Evolutionary conservation across 2,329 filamentous ascomycete species (phyloP).

Genomic region (Cordyceps javanica): DNA sequence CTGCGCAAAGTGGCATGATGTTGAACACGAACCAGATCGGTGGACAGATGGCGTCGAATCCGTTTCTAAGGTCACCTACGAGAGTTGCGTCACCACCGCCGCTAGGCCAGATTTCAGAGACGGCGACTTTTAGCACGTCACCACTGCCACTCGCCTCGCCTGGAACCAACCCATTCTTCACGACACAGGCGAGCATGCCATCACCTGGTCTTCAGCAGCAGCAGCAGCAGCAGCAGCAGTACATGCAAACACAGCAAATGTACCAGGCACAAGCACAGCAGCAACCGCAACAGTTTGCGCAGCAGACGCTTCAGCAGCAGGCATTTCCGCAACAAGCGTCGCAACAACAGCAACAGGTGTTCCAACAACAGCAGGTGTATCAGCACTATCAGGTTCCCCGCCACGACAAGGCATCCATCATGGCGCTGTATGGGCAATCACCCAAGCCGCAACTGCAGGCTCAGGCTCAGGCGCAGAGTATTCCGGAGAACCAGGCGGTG

Average conservation of each 20-base stretch:
- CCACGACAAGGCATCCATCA: constrained; percentile 66
- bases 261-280: constrained; percentile 21
- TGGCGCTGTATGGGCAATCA: constrained; percentile 66
- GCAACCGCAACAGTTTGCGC: constrained; percentile 23
- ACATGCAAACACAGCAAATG: constrained; percentile 25
- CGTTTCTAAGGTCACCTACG: constrained; percentile 44
- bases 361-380: constrained; percentile 23
- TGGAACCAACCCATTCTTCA: constrained; percentile 33
- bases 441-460: constrained; percentile 31
- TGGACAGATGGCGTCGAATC: constrained; percentile 37
- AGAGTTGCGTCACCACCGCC: constrained; percentile 41
- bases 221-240: constrained; percentile 20
- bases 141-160: constrained; percentile 26
- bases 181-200: constrained; percentile 27
- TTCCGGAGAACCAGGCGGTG: constrained; percentile 23
- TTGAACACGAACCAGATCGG: constrained; percentile 33
- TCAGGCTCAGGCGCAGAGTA: constrained; percentile 22
- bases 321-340: not conserved
- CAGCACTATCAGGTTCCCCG: constrained; percentile 38
- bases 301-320: constrained; percentile 17
- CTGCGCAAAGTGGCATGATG: constrained; percentile 28
- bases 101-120: constrained; percentile 48
- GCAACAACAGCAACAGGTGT: constrained; percentile 17
- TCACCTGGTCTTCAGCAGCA: constrained; percentile 13
- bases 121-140: constrained; percentile 31